Evolutionary conservation across 495 filamentous ascomycete genomes (phyloP).

Genomic region (Thozetella sp.): DNA sequence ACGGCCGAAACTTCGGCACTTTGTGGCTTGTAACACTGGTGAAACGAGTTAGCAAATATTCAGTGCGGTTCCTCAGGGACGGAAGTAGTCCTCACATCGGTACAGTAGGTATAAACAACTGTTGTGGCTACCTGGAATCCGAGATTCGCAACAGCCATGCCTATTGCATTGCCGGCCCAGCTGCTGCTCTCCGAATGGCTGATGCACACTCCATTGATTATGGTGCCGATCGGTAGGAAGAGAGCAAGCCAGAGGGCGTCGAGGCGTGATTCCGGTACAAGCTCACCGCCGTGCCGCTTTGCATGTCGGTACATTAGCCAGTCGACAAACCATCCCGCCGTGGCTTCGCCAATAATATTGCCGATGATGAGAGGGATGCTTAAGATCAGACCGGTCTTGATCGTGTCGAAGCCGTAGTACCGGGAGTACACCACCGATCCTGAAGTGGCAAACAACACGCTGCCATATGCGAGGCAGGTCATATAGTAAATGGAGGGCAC

Average conservation of each 20-base stretch:
- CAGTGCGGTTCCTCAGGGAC: too few species aligned
- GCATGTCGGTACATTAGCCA: conserved; percentile 19
- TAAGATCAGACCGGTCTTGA: conserved; percentile 17
- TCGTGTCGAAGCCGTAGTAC: conserved; percentile 24
- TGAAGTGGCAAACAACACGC: conserved; percentile 25
- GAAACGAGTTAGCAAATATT: neutral
- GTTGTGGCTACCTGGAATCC: conserved; percentile 14
- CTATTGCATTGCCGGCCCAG: conserved; percentile 16
- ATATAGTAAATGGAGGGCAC: conserved; percentile 26
- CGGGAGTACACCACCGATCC: conserved; percentile 20
- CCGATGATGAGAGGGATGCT: conserved; percentile 20
- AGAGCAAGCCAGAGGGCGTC: conserved; percentile 19
- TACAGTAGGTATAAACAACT: conserved; percentile 13
- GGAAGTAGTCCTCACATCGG: conserved; percentile 4
- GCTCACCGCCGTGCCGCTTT: conserved; percentile 15
- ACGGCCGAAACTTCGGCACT: conserved; percentile 5
- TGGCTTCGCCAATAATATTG: conserved; percentile 17
- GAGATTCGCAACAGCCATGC: conserved; percentile 12
- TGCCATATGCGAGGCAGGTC: conserved; percentile 22
- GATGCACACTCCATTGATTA: conserved; percentile 22
- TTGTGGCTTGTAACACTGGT: conserved; percentile 9
- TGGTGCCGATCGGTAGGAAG: conserved; percentile 15
- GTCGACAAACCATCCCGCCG: conserved; percentile 19
- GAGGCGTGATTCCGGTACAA: conserved; percentile 22
- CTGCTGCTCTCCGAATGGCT: conserved; percentile 6